Conservation (phyloP, 495 filamentous ascomycete species). For the Astrothelium subdiscretum region DNA sequence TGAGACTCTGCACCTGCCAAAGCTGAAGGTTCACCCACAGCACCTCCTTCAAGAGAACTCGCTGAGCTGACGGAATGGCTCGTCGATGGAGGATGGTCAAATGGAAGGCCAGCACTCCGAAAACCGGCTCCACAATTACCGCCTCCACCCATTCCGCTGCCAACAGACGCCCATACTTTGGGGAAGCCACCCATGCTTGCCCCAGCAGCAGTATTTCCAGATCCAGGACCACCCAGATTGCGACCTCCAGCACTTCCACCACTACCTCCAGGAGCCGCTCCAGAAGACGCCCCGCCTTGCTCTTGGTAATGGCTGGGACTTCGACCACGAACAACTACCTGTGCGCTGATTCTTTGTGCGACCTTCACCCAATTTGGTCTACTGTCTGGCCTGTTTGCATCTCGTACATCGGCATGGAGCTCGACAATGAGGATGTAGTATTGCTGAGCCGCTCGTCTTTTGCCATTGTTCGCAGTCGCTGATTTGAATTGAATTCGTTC, state of each 20-base stretch:
- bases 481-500: slow-evolving; percentile 95
- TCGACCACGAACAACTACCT: slow-evolving; percentile 87
- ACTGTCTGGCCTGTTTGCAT: slow-evolving; percentile 12
- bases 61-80: slow-evolving; percentile 24
- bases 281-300: slow-evolving; percentile 55
- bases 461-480: slow-evolving; percentile 93
- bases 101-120: slow-evolving; percentile 16
- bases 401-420: slow-evolving; percentile 62
- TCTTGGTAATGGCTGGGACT: slow-evolving; percentile 90
- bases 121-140: slow-evolving; percentile 1
- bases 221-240: slow-evolving; percentile 18
- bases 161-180: slow-evolving; percentile 8
- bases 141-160: slow-evolving; percentile 4
- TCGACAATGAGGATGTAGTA: slow-evolving; percentile 90
- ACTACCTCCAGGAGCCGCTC: slow-evolving; percentile 57
- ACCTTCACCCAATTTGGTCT: slow-evolving; percentile 58
- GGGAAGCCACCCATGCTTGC: not conserved
- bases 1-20: slow-evolving; percentile 5
- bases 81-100: slow-evolving; percentile 18
- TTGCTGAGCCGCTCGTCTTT: slow-evolving; percentile 80
- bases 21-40: slow-evolving; percentile 17
- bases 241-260: slow-evolving; percentile 37
- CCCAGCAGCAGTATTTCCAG: slow-evolving; percentile 9
- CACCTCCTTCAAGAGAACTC: slow-evolving; percentile 25
- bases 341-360: slow-evolving; percentile 64